Evolutionary conservation across 169 alveolate species (phyloP).

Genomic region (Plasmodium gonderi): DNA sequence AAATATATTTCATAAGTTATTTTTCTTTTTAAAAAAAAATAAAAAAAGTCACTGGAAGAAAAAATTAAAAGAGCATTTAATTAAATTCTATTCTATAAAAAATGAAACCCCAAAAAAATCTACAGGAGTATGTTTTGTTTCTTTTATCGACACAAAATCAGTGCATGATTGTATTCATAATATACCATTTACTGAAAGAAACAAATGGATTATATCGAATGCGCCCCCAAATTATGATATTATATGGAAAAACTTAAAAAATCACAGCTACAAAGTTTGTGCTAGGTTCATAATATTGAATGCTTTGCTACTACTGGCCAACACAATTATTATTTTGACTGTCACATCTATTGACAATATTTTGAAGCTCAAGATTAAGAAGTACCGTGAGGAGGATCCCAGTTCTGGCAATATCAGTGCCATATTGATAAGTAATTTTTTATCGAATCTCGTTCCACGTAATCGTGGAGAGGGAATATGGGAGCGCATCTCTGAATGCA

Average conservation of each 20-base stretch:
- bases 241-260: constrained; percentile 60
- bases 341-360: constrained; percentile 64
- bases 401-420: constrained; percentile 35
- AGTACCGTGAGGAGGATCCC: constrained; percentile 32
- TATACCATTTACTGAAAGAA: constrained; percentile 57
- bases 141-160: constrained; percentile 65
- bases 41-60: constrained; percentile 72
- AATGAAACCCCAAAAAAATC: constrained; percentile 74
- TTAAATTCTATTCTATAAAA: constrained; percentile 43
- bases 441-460: background rate
- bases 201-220: constrained; percentile 59
- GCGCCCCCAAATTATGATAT: constrained; percentile 74
- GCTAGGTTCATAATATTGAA: constrained; percentile 49
- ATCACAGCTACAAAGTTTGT: constrained; percentile 55
- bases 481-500: background rate
- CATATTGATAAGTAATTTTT: constrained; percentile 7
- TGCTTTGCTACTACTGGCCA: constrained; percentile 44
- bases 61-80: constrained; percentile 63
- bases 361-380: constrained; percentile 20
- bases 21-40: constrained; percentile 49
- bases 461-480: background rate
- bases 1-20: constrained; percentile 28
- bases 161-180: constrained; percentile 74
- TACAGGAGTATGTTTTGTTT: constrained; percentile 70
- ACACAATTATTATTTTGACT: constrained; percentile 45